Evolutionary conservation across 805 yeast genomes (phyloP).

Genomic region (Yarrowia porcina): DNA sequence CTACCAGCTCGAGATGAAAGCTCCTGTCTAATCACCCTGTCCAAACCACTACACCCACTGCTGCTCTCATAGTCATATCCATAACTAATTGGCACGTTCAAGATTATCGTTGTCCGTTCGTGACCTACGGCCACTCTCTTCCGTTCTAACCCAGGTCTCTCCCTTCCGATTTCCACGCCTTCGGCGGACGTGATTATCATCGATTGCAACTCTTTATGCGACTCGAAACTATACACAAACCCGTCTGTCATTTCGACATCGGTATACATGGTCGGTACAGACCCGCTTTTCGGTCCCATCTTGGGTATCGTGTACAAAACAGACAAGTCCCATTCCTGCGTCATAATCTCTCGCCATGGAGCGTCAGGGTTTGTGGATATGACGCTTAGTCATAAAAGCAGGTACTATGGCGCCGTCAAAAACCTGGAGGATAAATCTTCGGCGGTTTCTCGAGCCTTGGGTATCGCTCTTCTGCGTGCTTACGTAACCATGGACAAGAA

Average conservation of each 20-base stretch:
- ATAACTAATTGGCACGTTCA: too few species aligned
- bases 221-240: conserved; percentile 11
- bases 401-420: conserved; percentile 75
- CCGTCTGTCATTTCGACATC: conserved; percentile 29
- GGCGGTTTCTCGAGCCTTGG: conserved; percentile 69
- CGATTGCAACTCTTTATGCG: conserved; percentile 23
- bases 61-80: too few species aligned
- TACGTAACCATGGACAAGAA: conserved; percentile 53
- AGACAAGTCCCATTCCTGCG: conserved; percentile 32
- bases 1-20: too few species aligned
- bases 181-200: conserved; percentile 10
- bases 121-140: background rate
- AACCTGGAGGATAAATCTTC: conserved; percentile 55
- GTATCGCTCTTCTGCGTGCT: conserved; percentile 66
- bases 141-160: background rate
- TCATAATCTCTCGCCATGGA: conserved; percentile 51
- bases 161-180: conserved; percentile 9
- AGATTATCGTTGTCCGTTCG: too few species aligned
- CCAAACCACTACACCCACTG: too few species aligned
- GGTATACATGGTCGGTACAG: conserved; percentile 40
- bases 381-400: conserved; percentile 56
- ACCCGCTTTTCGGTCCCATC: conserved; percentile 38
- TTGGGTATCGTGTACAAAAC: conserved; percentile 39
- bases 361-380: conserved; percentile 55
- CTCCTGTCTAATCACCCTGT: too few species aligned